A percentile compares a stretch with the other conserved stretches of the same genome.
These are phyloP conservation scores for Hibiscus trionum DNA, from an alignment of 345 rosid genomes.

Conservation along the genomic window DNA sequence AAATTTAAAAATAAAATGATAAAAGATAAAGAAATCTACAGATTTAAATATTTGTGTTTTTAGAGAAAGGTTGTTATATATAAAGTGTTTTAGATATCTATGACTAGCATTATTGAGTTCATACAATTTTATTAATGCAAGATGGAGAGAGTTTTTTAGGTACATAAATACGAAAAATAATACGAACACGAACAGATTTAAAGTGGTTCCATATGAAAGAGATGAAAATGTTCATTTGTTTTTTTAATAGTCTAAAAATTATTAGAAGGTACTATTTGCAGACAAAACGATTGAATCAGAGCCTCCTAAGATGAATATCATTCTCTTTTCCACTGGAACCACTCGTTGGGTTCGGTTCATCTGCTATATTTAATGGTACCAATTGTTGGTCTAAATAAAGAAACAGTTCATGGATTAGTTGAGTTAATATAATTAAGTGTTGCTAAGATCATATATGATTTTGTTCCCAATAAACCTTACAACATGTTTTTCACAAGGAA, in stretches of 20 bases:
- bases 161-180: background rate
- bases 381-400: conserved; percentile 35
- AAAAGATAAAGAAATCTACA: no score
- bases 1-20: background rate
- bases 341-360: conserved; percentile 4
- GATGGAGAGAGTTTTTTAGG: conserved; percentile 5
- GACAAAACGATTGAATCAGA: no score
- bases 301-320: no score
- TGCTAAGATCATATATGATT: conserved; percentile 3
- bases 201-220: no score
- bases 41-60: no score
- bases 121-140: background rate
- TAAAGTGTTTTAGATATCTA: no score
- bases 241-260: no score
- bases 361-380: conserved; percentile 28
- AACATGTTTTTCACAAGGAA: conserved; percentile 25
- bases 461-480: conserved; percentile 31
- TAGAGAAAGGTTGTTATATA: no score
- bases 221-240: conserved; percentile 8
- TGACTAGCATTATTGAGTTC: no score
- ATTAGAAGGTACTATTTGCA: no score
- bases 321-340: no score
- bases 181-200: background rate
- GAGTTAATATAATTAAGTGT: background rate
- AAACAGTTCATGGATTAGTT: conserved; percentile 28